phyloP scores from a whole-genome alignment of 2,329 filamentous ascomycete genomes.

The Fusarium sp. region DNA sequence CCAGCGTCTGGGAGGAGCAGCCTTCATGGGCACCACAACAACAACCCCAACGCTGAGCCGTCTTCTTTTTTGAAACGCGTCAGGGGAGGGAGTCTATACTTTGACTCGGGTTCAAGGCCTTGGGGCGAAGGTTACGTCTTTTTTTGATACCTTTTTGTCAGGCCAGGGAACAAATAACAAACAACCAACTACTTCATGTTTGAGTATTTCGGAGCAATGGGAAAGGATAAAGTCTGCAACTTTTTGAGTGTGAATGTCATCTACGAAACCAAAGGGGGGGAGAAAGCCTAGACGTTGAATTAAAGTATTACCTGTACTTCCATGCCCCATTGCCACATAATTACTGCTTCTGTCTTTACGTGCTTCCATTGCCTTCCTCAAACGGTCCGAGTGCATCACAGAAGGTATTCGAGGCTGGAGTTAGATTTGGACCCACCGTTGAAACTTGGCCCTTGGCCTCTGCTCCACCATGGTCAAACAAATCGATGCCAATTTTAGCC shows the following conservation, averaged over 20 bases:
- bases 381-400: slow-evolving; percentile 1
- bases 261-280: slow-evolving; percentile 31
- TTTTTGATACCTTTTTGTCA: slow-evolving; percentile 44
- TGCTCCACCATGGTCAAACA: background rate
- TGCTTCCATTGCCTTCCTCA: slow-evolving; percentile 10
- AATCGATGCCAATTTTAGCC: background rate
- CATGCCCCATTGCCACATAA: background rate
- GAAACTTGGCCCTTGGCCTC: background rate
- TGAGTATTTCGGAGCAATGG: slow-evolving; percentile 42
- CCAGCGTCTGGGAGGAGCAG: slow-evolving; percentile 39
- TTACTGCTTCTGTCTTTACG: slow-evolving; percentile 3
- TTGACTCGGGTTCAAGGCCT: slow-evolving; percentile 26
- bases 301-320: slow-evolving; percentile 40
- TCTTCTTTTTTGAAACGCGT: slow-evolving; percentile 11
- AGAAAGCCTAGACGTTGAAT: slow-evolving; percentile 37
- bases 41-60: slow-evolving; percentile 2
- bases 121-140: slow-evolving; percentile 34
- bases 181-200: slow-evolving; percentile 25
- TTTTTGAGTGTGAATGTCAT: slow-evolving; percentile 37
- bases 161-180: slow-evolving; percentile 17
- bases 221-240: slow-evolving; percentile 42
- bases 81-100: slow-evolving; percentile 18
- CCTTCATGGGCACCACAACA: background rate
- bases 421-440: background rate
- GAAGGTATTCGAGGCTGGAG: background rate